phyloP scores from a whole-genome alignment of 805 yeast species.

The Candida yuanshanica region DNA sequence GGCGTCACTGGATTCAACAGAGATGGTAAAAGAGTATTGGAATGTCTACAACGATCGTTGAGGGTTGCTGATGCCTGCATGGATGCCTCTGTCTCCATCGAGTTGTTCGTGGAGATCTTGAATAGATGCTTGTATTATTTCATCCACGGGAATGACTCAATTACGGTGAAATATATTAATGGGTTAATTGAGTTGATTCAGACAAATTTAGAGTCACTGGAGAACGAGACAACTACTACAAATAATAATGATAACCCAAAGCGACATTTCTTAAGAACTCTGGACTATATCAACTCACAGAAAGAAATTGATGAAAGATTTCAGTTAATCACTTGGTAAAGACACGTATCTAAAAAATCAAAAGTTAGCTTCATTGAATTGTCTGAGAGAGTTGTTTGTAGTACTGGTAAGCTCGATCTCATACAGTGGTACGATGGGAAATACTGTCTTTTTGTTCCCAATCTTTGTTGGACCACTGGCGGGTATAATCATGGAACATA shows the following conservation, averaged over 20 bases:
- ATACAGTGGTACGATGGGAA: too few relatives aligned
- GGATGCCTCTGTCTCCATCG: slow-evolving; percentile 69
- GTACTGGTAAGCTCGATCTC: too few relatives aligned
- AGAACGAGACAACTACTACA: slow-evolving; percentile 8
- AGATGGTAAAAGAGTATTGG: slow-evolving; percentile 72
- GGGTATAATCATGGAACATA: too few relatives aligned
- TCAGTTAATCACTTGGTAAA: slow-evolving; percentile 38
- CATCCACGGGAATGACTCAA: slow-evolving; percentile 67
- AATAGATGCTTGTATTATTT: slow-evolving; percentile 82
- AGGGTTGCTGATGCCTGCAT: slow-evolving; percentile 92
- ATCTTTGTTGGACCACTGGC: too few relatives aligned
- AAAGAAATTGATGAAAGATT: slow-evolving; percentile 66
- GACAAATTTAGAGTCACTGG: slow-evolving; percentile 41
- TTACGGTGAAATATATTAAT: slow-evolving; percentile 71
- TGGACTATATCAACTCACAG: slow-evolving; percentile 65
- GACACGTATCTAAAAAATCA: neutral
- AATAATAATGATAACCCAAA: slow-evolving; percentile 18
- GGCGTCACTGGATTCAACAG: slow-evolving; percentile 37
- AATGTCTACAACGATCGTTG: slow-evolving; percentile 82
- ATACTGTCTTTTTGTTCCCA: too few relatives aligned
- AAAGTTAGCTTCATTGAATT: too few relatives aligned
- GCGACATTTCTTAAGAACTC: slow-evolving; percentile 63
- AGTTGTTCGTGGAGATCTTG: slow-evolving; percentile 83
- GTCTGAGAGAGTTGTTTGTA: too few relatives aligned
- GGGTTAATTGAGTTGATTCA: slow-evolving; percentile 81